A percentile compares a stretch with the other conserved stretches of the same genome.
phyloP scores from a whole-genome alignment of 129 eudicot genomes.

The Pseudognaphalium luteoalbum region DNA sequence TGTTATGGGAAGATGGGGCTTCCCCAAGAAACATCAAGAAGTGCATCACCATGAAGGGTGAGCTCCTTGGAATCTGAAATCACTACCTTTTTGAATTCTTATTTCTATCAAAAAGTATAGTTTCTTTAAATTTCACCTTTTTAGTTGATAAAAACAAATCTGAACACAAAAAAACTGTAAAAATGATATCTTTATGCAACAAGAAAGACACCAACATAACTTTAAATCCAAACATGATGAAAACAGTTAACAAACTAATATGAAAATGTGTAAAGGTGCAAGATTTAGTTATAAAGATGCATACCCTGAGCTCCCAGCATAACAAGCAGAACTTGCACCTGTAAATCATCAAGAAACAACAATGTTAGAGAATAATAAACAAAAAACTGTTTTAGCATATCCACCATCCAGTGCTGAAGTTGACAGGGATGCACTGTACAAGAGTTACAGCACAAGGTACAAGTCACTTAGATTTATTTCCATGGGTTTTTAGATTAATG shows the following conservation, averaged over 20 bases:
- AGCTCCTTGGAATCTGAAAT: slow-evolving; percentile 31
- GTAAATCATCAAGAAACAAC: slow-evolving; percentile 32
- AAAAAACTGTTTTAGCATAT: not conserved
- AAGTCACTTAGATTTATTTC: not conserved
- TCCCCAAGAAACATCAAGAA: slow-evolving; percentile 23
- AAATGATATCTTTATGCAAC: slow-evolving; percentile 26
- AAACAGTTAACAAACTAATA: not conserved
- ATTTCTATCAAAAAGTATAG: slow-evolving; percentile 27
- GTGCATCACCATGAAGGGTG: slow-evolving; percentile 35
- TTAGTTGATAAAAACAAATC: slow-evolving; percentile 12
- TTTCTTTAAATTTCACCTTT: slow-evolving; percentile 31
- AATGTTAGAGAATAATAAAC: not conserved
- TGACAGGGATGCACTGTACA: slow-evolving; percentile 17
- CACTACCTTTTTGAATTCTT: slow-evolving; percentile 28
- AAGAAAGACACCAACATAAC: slow-evolving; percentile 32
- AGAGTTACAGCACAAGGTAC: slow-evolving; percentile 7
- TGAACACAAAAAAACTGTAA: slow-evolving; percentile 8
- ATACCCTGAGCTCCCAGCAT: slow-evolving; percentile 59
- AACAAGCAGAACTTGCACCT: slow-evolving; percentile 60
- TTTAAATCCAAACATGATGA: slow-evolving; percentile 19
- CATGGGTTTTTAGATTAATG: not conserved
- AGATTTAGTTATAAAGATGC: slow-evolving; percentile 40
- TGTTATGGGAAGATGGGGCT: slow-evolving; percentile 23
- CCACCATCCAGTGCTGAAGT: not conserved
- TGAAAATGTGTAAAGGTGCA: not conserved